These are phyloP conservation scores for Dactylonectria estremocensis DNA, from an alignment of 2,329 filamentous ascomycete species.

Conservation along the genomic window DNA sequence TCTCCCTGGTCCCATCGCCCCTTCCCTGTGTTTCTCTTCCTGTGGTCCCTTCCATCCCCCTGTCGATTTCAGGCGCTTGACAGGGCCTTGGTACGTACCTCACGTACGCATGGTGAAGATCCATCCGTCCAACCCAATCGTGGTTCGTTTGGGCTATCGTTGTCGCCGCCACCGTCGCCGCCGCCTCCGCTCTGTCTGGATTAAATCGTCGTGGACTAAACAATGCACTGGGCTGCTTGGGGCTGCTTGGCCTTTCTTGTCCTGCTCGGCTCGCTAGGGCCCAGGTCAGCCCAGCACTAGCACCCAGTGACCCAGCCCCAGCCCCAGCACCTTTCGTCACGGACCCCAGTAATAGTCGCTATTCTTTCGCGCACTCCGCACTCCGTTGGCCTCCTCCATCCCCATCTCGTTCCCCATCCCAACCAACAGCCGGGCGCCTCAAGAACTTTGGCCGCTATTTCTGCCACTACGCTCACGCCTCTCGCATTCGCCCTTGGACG, in stretches of 20 bases:
- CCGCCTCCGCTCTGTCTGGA: constrained; percentile 17
- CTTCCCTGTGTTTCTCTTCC: not conserved
- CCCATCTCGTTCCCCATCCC: not conserved
- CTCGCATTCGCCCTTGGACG: constrained; percentile 1
- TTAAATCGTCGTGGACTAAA: constrained; percentile 20
- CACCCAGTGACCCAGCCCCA: constrained; percentile 19
- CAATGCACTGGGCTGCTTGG: not conserved
- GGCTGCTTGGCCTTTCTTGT: not conserved
- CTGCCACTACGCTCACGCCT: constrained; percentile 29
- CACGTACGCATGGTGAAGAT: constrained; percentile 35
- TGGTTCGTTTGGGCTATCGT: constrained; percentile 14
- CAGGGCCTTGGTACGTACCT: constrained; percentile 29
- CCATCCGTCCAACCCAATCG: constrained; percentile 29
- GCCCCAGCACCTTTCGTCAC: constrained; percentile 19
- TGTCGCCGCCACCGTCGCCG: constrained; percentile 26
- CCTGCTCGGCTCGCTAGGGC: constrained; percentile 3
- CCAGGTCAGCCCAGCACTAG: constrained; percentile 24
- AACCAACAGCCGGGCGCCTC: constrained; percentile 5
- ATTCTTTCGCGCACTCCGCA: constrained; percentile 30
- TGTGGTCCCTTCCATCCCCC: not conserved
- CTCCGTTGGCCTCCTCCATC: constrained; percentile 19
- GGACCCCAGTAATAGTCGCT: constrained; percentile 15
- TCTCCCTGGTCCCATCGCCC: not conserved
- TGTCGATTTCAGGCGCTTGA: constrained; percentile 13
- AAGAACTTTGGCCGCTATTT: not conserved